Base-by-base conservation (phyloP, 2,329 filamentous ascomycete species). In the Penicillium sp. region DNA sequence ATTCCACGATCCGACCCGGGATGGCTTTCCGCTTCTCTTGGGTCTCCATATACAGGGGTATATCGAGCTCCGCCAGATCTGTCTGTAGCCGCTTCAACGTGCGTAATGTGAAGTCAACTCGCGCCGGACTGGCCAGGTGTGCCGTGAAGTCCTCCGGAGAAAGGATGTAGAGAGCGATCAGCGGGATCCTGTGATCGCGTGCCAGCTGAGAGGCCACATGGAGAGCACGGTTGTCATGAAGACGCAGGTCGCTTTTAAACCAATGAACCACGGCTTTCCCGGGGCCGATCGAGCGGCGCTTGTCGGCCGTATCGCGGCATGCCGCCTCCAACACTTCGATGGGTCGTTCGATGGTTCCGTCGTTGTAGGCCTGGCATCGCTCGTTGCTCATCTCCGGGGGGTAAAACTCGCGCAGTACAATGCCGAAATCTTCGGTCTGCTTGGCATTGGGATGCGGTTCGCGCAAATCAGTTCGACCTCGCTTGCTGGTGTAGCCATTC, bases 141-240 rank as follows among this genome's bases (percentile, higher is more conserved):
- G 91, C 92, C 57, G 90, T 84, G 63, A 88, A 88, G 70, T 96
- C 91, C 69, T 95, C 82, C 0, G 90, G 90, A 47, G 88, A 92
- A 46, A 94, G 71, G 25, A 95, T 79, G 68, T 91, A 96, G 42
- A 96, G 70, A 49, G 83, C 83, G 33, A 96, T 81, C 33, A 96
- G 73, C 1, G 90, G 87, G 0, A 92, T 79, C 0, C 81, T 80
- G n/a, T 82, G 78, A 33, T 83, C 79, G 51, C 83, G 84, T 1
- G 90, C 89, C 44, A 80, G 79, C 51, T 84, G 74, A 49, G 81
- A 84, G 0, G 91, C 91, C 54, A 85, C 71, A 30, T 81, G 79
- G 22, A 96, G 70, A 0, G 82, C 82, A 8, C 81, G 86, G 67
- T 95, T 96, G 68, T 96, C 92, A 0, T 74, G 70, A 1, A 81